A percentile compares a stretch with the other conserved stretches of the same genome.
Evolutionary conservation across 495 filamentous ascomycete species (phyloP).

Genomic region (Aspergillus asperescens): DNA sequence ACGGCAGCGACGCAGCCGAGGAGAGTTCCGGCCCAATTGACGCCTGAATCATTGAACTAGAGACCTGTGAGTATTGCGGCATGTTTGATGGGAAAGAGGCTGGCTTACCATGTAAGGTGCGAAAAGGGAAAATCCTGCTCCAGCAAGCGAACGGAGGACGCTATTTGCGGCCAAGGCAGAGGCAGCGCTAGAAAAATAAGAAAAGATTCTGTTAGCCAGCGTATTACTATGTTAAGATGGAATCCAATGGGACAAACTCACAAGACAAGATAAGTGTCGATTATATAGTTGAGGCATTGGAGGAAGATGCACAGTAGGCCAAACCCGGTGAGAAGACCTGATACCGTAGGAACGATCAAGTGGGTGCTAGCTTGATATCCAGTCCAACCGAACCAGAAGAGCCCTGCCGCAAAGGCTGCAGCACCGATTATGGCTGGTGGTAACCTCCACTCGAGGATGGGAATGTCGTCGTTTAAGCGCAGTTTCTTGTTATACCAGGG

Average conservation of each 20-base stretch:
- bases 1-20: conserved; percentile 63
- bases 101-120: conserved; percentile 57
- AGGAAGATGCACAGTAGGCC: conserved; percentile 76
- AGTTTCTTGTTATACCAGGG: conserved; percentile 61
- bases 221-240: conserved; percentile 16
- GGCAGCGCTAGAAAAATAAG: conserved; percentile 54
- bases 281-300: conserved; percentile 76
- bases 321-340: conserved; percentile 57
- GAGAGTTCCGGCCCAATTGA: conserved; percentile 71
- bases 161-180: conserved; percentile 83
- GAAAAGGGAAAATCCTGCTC: conserved; percentile 77
- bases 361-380: conserved; percentile 59
- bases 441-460: conserved; percentile 81
- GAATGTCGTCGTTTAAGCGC: conserved; percentile 64
- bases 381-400: conserved; percentile 89
- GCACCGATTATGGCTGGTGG: conserved; percentile 76
- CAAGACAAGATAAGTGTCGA: conserved; percentile 86
- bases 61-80: background rate
- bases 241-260: conserved; percentile 36
- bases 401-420: conserved; percentile 61
- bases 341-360: conserved; percentile 78
- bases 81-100: conserved; percentile 1
- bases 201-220: background rate
- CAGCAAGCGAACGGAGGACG: conserved; percentile 70
- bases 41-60: conserved; percentile 61